Evolutionary conservation across 2,329 filamentous ascomycete species (phyloP), one percentile per base, ranked within the genome.

Genomic region (Stachybotrys chartarum): DNA sequence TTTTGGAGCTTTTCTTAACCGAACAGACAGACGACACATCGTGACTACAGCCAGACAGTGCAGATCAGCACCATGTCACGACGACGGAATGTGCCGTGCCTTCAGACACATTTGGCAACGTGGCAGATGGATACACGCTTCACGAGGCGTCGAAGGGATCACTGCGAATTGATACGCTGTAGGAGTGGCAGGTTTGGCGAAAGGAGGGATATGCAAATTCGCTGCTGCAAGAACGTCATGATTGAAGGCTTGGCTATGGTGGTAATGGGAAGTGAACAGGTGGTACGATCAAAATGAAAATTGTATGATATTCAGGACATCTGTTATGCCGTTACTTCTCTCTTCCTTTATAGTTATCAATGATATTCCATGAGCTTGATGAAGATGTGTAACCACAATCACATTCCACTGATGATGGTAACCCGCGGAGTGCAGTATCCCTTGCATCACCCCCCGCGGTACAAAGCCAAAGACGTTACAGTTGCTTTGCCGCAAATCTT

Each of bases 1-100:
- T 14, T 14, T 42, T 42, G 35, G 35, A 42, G 14, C 35, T 3
- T 10, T 42, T 10, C 64, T 72, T 72, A 64, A 72, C 69, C 61
- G 58, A 42, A 42, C 35, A 42, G 14, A 42, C 35, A 42, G 35
- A 42, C 14, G 35, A 42, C 3, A 10, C 5, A 42, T 14, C 14
- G 35, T 42, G 14, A 42, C 8, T 42, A 42, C 14, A 10, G 8
- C 35, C 35, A 42, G 8, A 10, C 35, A 10, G 10, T 42, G 35
- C 35, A 14, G 14, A 42, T 42, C 24, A 24, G 35, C 10, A 42
- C 10, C 35, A 42, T 42, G 35, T 5, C 14, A 14, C 35, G 24
- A 24, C 24, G 14, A 42, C 35, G 35, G 14, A 10, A 42, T 5
- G 8, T 10, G 8, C 14, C 35, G 35, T 42, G 10, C 14, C 35